Conservation (phyloP, 2,329 filamentous ascomycete species). For the Cadophora sp. region DNA sequence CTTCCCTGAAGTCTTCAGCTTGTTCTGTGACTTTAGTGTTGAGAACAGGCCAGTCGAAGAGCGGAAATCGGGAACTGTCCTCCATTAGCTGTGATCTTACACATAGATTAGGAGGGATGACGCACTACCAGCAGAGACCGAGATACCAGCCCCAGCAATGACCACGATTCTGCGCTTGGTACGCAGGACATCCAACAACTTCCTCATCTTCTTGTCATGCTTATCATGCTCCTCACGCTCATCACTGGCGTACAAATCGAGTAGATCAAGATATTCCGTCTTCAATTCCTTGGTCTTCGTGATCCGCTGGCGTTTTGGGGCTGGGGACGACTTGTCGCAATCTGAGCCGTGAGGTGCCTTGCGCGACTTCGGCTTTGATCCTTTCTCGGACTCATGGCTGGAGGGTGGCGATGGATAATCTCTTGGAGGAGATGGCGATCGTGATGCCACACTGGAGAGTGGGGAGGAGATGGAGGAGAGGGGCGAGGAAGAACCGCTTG, state of each 20-base stretch:
- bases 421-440: slow-evolving; percentile 42
- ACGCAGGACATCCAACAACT: slow-evolving; percentile 75
- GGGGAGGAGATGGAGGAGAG: slow-evolving; percentile 47
- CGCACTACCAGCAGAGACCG: slow-evolving; percentile 90
- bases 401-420: slow-evolving; percentile 43
- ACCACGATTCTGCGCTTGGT: slow-evolving; percentile 97
- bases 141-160: slow-evolving; percentile 95
- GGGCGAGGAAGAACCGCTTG: slow-evolving; percentile 34
- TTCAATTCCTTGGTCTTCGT: slow-evolving; percentile 71
- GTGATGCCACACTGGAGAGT: slow-evolving; percentile 45
- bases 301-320: slow-evolving; percentile 78
- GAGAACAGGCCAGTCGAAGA: slow-evolving; percentile 90
- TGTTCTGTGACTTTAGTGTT: slow-evolving; percentile 83
- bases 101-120: slow-evolving; percentile 42
- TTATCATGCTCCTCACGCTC: slow-evolving; percentile 55
- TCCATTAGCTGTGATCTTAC: slow-evolving; percentile 26
- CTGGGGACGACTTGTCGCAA: slow-evolving; percentile 63
- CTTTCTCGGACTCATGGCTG: slow-evolving; percentile 38
- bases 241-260: slow-evolving; percentile 53
- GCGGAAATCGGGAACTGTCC: slow-evolving; percentile 88
- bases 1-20: slow-evolving; percentile 91
- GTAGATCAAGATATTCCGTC: slow-evolving; percentile 82
- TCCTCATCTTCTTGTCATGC: slow-evolving; percentile 69
- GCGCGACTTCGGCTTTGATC: slow-evolving; percentile 31
- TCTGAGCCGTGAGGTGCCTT: slow-evolving; percentile 30